Percentiles rank a stretch among this genome's conserved stretches.
Evolutionary conservation across 768 basidiomycete genomes (phyloP).

Genomic region (Sarcodon aspratus): DNA sequence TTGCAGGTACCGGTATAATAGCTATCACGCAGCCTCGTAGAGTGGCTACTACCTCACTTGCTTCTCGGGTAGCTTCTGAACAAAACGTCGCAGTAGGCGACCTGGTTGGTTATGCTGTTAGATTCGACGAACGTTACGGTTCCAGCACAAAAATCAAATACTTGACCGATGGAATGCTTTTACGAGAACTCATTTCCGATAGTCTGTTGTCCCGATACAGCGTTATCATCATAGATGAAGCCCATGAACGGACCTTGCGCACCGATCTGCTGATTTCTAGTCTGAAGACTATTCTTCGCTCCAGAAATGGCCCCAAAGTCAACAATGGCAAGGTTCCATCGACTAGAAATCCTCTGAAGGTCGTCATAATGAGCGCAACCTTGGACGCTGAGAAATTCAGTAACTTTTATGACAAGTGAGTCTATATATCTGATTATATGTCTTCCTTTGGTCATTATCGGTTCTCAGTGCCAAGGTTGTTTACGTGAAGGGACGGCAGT

Average conservation of each 20-base stretch:
- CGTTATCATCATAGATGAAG: constrained; percentile 89
- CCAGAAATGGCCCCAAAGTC: constrained; percentile 41
- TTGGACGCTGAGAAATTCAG: constrained; percentile 94
- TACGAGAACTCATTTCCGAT: constrained; percentile 82
- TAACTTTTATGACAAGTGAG: constrained; percentile 75
- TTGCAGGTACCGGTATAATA: constrained; percentile 63
- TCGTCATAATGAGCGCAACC: constrained; percentile 97
- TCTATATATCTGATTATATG: constrained; percentile 2
- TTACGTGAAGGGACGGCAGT: constrained; percentile 89
- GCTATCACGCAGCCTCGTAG: constrained; percentile 92
- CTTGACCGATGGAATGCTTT: constrained; percentile 96
- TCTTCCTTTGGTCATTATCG: background rate
- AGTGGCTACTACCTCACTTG: constrained; percentile 94
- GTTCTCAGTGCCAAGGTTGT: constrained; percentile 66
- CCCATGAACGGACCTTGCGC: constrained; percentile 89
- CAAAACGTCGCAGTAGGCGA: constrained; percentile 61
- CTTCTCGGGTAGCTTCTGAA: constrained; percentile 80
- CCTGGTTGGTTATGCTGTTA: constrained; percentile 87
- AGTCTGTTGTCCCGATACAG: constrained; percentile 70
- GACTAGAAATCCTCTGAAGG: constrained; percentile 59
- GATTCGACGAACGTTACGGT: constrained; percentile 80
- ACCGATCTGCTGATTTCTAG: constrained; percentile 92
- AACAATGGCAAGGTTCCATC: constrained; percentile 25
- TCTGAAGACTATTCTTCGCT: constrained; percentile 69
- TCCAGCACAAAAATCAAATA: constrained; percentile 84